Evolutionary conservation across 2,329 filamentous ascomycete species (phyloP).

Genomic region (Cladosporium halotolerans): DNA sequence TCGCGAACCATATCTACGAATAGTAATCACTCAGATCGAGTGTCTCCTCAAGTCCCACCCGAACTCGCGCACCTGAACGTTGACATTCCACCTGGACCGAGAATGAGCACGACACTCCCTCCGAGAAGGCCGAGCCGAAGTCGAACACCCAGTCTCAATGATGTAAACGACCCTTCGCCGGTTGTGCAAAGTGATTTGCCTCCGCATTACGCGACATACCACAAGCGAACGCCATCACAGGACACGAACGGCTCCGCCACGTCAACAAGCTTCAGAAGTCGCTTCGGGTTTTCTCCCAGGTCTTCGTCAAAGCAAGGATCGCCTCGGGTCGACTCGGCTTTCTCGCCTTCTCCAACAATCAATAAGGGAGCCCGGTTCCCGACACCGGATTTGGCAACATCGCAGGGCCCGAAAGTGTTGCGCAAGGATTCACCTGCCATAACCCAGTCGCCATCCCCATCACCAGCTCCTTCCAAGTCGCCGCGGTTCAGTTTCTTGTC

Average conservation of each 20-base stretch:
- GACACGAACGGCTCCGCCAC: constrained; percentile 34
- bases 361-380: constrained; percentile 15
- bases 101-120: constrained; percentile 31
- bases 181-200: constrained; percentile 53
- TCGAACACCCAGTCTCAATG: constrained; percentile 38
- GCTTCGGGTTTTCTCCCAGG: constrained; percentile 32
- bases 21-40: not conserved
- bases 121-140: constrained; percentile 40
- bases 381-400: constrained; percentile 15
- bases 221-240: constrained; percentile 46
- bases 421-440: constrained; percentile 30
- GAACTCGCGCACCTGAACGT: constrained; percentile 50
- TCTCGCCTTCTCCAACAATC: constrained; percentile 24
- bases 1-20: not conserved
- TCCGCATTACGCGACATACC: constrained; percentile 41
- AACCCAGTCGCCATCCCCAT: constrained; percentile 35
- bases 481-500: constrained; percentile 73
- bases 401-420: constrained; percentile 17
- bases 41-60: constrained; percentile 21
- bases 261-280: constrained; percentile 32
- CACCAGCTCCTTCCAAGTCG: constrained; percentile 53
- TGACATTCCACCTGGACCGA: constrained; percentile 49
- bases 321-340: constrained; percentile 28
- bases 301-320: constrained; percentile 28
- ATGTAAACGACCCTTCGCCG: constrained; percentile 43